Evolutionary conservation across 495 filamentous ascomycete genomes (phyloP), one percentile per base, ranked within the genome.

Genomic region (Daldinia bambusicola): DNA sequence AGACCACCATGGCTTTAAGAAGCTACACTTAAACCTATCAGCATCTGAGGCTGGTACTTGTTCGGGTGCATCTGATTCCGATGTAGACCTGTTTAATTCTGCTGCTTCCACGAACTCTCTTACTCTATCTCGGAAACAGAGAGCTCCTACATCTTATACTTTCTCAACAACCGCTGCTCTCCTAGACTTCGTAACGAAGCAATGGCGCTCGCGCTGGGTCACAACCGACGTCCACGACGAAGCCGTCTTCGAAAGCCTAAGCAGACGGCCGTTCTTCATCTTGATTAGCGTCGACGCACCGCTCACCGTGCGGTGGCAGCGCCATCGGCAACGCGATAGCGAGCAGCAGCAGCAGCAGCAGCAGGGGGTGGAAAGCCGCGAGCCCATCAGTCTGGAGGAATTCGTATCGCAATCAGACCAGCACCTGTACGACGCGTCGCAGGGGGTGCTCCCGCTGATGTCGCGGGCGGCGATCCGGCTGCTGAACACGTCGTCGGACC

Each of bases 211-310:
- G 61, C 84, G 86, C 32, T 98, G 90, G 88, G 92, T 98, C 6
- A 95, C 91, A 0, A 93, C 92, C 22, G 89, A 93, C 74, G 90
- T 97, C 66, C 85, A 88, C 80, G 85, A 89, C 72, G 89, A 91
- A 34, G 65, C 65, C 0, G 84, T 90, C 7, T 82, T 97, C 1
- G 92, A 97, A 69, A 82, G 86, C 10, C 88, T 98, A 38, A 78
- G 87, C 38, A 84, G 89, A 26, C 89, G 95, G 12, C 95, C 95
- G 0, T 97, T 95, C 81, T 99, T 98, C 81, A 85, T 99, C 56
- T 87, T 98, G 14, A 85, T 98, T 65, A 94, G 91, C 76, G 88
- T 99, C 50, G 95, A 98, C 77, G 95, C 95, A 2, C 95, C 95
- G 1, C 84, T 97, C 4, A 89, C 85, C 63, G 83, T 93, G 26